A percentile compares a stretch with the other conserved stretches of the same genome.
phyloP scores from a whole-genome alignment of 495 filamentous ascomycete genomes.

The Trichoderma virens region DNA sequence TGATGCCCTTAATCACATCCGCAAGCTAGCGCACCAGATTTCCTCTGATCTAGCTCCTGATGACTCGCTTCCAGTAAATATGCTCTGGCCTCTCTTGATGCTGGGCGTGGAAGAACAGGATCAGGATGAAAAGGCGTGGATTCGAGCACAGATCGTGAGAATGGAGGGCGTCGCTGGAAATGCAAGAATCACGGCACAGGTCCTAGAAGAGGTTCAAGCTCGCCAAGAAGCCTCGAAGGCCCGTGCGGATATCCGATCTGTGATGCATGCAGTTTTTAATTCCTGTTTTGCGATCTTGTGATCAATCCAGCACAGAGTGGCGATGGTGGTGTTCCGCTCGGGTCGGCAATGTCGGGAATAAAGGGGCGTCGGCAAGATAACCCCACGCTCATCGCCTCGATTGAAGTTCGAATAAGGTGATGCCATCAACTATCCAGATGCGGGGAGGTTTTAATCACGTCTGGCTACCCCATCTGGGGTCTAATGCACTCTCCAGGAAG shows the following conservation, averaged over 20 bases:
- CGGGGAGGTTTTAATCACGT: not conserved
- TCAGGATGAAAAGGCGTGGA: slow-evolving; percentile 27
- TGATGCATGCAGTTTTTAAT: slow-evolving; percentile 29
- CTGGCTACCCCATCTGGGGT: too few relatives aligned
- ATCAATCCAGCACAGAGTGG: not conserved
- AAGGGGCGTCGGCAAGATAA: not conserved
- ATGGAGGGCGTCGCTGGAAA: slow-evolving; percentile 35
- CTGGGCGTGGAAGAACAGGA: slow-evolving; percentile 35
- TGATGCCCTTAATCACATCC: slow-evolving; percentile 28
- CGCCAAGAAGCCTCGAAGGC: slow-evolving; percentile 31
- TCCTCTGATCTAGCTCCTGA: slow-evolving; percentile 17
- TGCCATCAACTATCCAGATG: too few relatives aligned
- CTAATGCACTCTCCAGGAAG: too few relatives aligned
- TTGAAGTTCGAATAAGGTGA: not conserved
- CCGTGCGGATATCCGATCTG: slow-evolving; percentile 32
- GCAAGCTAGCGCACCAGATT: slow-evolving; percentile 26
- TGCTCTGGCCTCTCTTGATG: slow-evolving; percentile 38
- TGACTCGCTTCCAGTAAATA: slow-evolving; percentile 32
- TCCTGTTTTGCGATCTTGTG: slow-evolving; percentile 33
- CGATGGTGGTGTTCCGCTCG: not conserved
- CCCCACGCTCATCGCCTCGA: not conserved
- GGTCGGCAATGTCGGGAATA: slow-evolving; percentile 5
- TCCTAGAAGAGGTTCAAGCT: slow-evolving; percentile 33
- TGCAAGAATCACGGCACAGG: slow-evolving; percentile 31
- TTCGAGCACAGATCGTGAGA: slow-evolving; percentile 28